These are phyloP conservation scores for Vitis cinerea DNA, from an alignment of 164 flowering plant genomes.

Conservation along the genomic window DNA sequence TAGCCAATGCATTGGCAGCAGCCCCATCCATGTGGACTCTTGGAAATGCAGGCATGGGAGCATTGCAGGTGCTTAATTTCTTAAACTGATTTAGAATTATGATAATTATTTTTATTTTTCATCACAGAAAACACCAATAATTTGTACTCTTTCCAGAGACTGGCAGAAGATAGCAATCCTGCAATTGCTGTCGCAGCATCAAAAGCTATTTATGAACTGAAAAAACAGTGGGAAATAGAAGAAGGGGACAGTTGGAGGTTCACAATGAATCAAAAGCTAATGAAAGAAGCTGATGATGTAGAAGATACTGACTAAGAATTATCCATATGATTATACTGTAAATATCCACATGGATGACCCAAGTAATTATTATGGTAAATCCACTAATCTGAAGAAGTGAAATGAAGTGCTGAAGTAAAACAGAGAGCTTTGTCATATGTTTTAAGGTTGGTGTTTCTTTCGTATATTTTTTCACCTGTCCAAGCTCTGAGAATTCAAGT, in stretches of 20 bases:
- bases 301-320: slow-evolving; percentile 12
- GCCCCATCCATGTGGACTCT: slow-evolving; percentile 99
- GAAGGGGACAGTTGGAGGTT: slow-evolving; percentile 93
- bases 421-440: not conserved
- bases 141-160: slow-evolving; percentile 51
- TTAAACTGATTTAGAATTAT: not conserved
- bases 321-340: slow-evolving; percentile 14
- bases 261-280: slow-evolving; percentile 49
- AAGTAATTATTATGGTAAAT: slow-evolving; percentile 1
- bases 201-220: slow-evolving; percentile 72
- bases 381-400: slow-evolving; percentile 1
- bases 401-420: slow-evolving; percentile 2
- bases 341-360: slow-evolving; percentile 10
- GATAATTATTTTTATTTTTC: not conserved
- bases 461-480: not conserved
- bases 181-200: slow-evolving; percentile 86
- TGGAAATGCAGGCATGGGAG: slow-evolving; percentile 99
- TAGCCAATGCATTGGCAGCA: slow-evolving; percentile 89
- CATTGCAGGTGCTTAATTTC: slow-evolving; percentile 61
- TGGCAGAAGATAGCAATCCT: slow-evolving; percentile 90
- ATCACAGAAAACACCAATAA: not conserved
- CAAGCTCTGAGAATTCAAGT: not conserved
- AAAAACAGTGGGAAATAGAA: slow-evolving; percentile 89
- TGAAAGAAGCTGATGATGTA: slow-evolving; percentile 19
- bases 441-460: not conserved